Base-by-base conservation (phyloP, 768 basidiomycete species). In the Panaeolus cyanescens region DNA sequence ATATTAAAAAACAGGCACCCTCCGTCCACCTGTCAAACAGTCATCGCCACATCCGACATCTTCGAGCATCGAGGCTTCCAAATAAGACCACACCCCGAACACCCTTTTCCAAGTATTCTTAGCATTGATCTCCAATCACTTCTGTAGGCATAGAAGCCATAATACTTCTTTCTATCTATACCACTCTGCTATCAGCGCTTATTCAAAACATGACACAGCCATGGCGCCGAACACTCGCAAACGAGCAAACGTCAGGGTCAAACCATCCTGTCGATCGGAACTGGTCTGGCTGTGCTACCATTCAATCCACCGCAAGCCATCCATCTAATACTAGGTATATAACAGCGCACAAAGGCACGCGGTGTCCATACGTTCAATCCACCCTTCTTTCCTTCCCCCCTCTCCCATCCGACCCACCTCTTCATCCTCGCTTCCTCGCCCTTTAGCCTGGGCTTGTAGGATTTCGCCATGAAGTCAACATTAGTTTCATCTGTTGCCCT, bases 281-380 rank as follows among this genome's bases (percentile, higher is more conserved):
- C 39, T 42, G 39, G n/a, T 5, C 42, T 45, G 45, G 45, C 45
- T 28, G 45, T 50, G 45, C 39, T 22, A 20, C 5, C 45, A 50
- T 50, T 50, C 25, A 50, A 12, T 50, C 45, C 45, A 42, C 45
- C 45, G 45, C 45, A 50, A 50, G 25, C 45, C 45, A 50, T 50
- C 39, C 19, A n/a, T 50, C 25, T 30, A 12, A 30, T n/a, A n/a
- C n/a, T n/a, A 50, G 22, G 7, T 50, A 50, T 50, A 50, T 28
- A 28, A 50, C 45, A 28, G 12, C 45, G 25, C 45, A 50, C 13
- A 22, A 28, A n/a, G 22, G 15, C 45, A 50, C 17, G 45, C 19
- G 22, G 22, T 30, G 25, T 28, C 45, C 25, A n/a, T 28, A 50
- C 45, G 22, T 28, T 28, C 25, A 10, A 50, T 28, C 45, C 25